Evolutionary conservation across 1,284 basidiomycete species (phyloP).

Genomic region (Microbotryum intermedium): DNA sequence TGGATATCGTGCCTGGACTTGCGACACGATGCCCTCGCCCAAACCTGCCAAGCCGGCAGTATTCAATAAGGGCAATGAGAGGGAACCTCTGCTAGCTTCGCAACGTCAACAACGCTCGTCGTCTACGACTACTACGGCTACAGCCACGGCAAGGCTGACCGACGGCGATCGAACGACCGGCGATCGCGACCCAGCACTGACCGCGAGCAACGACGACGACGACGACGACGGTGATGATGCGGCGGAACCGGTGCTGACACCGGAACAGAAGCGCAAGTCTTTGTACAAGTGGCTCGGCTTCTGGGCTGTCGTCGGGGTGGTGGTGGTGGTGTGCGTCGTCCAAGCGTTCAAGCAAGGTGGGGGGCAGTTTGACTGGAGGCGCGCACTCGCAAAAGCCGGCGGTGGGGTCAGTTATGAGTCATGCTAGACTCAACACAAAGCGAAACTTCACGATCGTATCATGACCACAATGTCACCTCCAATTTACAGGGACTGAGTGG

Average conservation of each 20-base stretch:
- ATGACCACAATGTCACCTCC: not conserved
- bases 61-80: too few relatives aligned
- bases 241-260: not conserved
- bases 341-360: slow-evolving; percentile 21
- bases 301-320: slow-evolving; percentile 17
- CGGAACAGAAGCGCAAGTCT: too few relatives aligned
- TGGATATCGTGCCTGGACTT: too few relatives aligned
- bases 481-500: slow-evolving; percentile 16
- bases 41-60: too few relatives aligned
- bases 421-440: too few relatives aligned
- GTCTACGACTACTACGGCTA: not conserved
- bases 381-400: slow-evolving; percentile 64
- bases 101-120: not conserved
- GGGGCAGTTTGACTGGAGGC: slow-evolving; percentile 61
- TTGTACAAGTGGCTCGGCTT: slow-evolving; percentile 16
- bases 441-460: too few relatives aligned
- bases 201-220: not conserved
- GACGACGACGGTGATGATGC: not conserved
- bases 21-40: too few relatives aligned
- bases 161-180: not conserved
- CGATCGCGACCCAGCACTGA: not conserved
- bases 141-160: not conserved
- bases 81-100: not conserved
- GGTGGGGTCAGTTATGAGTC: slow-evolving; percentile 57
- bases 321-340: slow-evolving; percentile 21